Conservation (phyloP, 2,329 filamentous ascomycete genomes). For the Aspergillus floridensis region DNA sequence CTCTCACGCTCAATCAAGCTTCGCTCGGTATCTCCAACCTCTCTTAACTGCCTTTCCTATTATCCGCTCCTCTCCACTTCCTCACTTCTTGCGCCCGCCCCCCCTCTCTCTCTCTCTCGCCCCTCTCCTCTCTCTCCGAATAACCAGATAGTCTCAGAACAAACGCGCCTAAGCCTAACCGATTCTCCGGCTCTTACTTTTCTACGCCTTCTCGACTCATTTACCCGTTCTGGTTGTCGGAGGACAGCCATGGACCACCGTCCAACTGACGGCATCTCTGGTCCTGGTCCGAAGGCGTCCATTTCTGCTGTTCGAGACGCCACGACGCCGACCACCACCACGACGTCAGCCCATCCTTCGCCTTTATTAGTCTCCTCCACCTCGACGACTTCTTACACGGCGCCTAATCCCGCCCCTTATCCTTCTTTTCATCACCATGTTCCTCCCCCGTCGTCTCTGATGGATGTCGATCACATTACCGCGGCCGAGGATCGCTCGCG, state of each 20-base stretch:
- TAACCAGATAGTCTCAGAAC: not conserved
- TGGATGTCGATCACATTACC: conserved; percentile 40
- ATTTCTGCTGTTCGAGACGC: conserved; percentile 17
- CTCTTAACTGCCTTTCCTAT: not conserved
- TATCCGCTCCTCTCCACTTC: not conserved
- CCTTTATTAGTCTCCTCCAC: conserved; percentile 16
- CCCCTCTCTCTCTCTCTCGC: not conserved
- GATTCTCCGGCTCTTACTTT: not conserved
- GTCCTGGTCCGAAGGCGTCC: conserved; percentile 17
- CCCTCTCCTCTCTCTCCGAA: not conserved
- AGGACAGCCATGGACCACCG: conserved; percentile 22
- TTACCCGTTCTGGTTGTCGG: conserved; percentile 6
- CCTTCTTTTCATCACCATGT: conserved; percentile 25
- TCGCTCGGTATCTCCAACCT: conserved; percentile 10
- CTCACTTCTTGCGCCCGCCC: not conserved
- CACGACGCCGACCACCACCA: conserved; percentile 5
- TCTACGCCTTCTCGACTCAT: not conserved
- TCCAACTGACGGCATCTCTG: conserved; percentile 13
- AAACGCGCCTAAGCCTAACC: not conserved
- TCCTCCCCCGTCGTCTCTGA: conserved; percentile 26
- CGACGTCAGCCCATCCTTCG: conserved; percentile 8
- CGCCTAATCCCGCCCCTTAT: conserved; percentile 15
- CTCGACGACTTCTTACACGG: conserved; percentile 12
- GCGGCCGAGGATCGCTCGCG: conserved; percentile 40
- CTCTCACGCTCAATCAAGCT: not conserved